Base-by-base conservation (phyloP, 768 basidiomycete species). In the Trametes meyenii region DNA sequence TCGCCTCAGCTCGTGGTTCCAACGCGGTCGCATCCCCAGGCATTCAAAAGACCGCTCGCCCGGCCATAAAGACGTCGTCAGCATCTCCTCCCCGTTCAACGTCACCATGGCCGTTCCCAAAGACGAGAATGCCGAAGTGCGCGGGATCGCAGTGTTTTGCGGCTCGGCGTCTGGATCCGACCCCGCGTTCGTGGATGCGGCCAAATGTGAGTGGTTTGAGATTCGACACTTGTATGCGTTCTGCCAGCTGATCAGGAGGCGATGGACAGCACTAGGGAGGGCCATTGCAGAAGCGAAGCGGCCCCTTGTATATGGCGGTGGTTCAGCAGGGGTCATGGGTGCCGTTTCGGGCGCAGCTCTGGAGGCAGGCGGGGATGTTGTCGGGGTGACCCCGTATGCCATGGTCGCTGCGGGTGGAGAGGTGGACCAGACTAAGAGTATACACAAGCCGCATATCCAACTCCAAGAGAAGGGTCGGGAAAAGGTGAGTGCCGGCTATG, bases 301-400 rank as follows among this genome's bases (percentile, higher is more conserved):
- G 2, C 83, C 86, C 3, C 79, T 97, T 14, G 82, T 98, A 2
- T 98, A 97, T 70, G 95, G 95, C 2, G 95, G 95, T 7, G 95
- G 94, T 0, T 79, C 80, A 19, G 79, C 80, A 44, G 95, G 95
- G 1, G 80, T 96, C 63, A 97, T 97, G 95, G 95, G 95, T 63
- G 73, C 83, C 48, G 86, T 95, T 10, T 90, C 92, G 0, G 75
- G 78, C 13, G 76, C 89, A 0, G 88, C 83, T 0, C 76, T 90
- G 8, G 79, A 87, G 60, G 75, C 77, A 3, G 89, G 89, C 10
- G 92, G 94, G 1, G 76, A 81, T 43, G 90, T 90, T 24, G 89
- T 84, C 5, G 94, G 94, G 3, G 77, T 98, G 45, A 77, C 92
- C 26, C 95, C 94, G 0, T 81, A 78, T 40, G 92, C 93, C 0